Evolutionary conservation across 345 rosid genomes (phyloP).

Genomic region (Orychophragmus violaceus): DNA sequence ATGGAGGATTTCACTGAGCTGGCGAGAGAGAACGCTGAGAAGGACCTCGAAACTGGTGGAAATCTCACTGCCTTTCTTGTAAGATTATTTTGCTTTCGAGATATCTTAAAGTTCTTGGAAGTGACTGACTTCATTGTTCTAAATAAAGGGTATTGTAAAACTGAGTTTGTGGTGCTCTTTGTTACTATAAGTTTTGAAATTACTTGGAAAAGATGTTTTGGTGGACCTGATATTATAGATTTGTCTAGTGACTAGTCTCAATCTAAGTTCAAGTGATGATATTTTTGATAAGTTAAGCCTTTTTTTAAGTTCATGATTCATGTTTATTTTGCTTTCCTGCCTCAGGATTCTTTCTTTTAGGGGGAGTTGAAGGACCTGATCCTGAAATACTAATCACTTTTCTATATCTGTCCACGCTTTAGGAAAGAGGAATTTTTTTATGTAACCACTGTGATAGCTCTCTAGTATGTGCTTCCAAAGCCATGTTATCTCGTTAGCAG

Average conservation of each 20-base stretch:
- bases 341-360: not conserved
- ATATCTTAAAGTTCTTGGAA: not conserved
- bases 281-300: not conserved
- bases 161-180: not conserved
- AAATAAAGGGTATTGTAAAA: not conserved
- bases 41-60: conserved; percentile 91
- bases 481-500: not conserved
- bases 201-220: not conserved
- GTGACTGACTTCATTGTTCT: not conserved
- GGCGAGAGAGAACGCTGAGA: conserved; percentile 74
- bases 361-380: not conserved
- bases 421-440: conserved; percentile 69
- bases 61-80: conserved; percentile 82
- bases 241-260: not conserved
- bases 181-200: not conserved
- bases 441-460: conserved; percentile 75
- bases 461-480: conserved; percentile 39
- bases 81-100: conserved; percentile 26
- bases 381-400: not conserved
- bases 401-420: conserved; percentile 5
- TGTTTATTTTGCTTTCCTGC: not conserved
- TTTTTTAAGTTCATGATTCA: not conserved
- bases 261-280: not conserved
- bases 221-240: not conserved
- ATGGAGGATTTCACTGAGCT: conserved; percentile 84